These are phyloP conservation scores for Aristolochia californica DNA, from an alignment of 164 flowering plant species.

Conservation along the genomic window DNA sequence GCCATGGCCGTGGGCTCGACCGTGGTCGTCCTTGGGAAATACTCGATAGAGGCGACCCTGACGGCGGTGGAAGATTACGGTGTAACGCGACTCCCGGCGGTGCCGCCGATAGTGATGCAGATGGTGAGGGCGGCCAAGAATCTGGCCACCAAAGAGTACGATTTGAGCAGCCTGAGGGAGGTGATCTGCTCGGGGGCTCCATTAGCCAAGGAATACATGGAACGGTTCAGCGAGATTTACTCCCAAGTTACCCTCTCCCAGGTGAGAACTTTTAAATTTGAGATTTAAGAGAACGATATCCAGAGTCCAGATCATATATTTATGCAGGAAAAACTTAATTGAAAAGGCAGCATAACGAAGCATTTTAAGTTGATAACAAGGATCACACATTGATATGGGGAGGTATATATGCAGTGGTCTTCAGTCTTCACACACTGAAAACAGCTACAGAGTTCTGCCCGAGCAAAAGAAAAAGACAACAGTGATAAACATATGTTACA, in stretches of 20 bases:
- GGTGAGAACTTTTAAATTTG: slow-evolving; percentile 9
- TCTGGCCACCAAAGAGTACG: too few species aligned
- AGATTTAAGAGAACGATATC: too few species aligned
- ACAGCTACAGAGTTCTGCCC: too few species aligned
- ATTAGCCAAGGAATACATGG: slow-evolving; percentile 15
- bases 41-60: slow-evolving; percentile 15
- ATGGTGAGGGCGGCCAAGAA: slow-evolving; percentile 10
- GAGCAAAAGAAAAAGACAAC: too few species aligned
- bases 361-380: too few species aligned
- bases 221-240: slow-evolving; percentile 13
- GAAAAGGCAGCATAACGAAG: too few species aligned
- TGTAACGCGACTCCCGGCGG: slow-evolving; percentile 24
- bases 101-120: slow-evolving; percentile 23
- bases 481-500: too few species aligned
- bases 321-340: too few species aligned
- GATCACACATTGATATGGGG: too few species aligned
- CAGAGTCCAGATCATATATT: too few species aligned
- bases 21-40: slow-evolving; percentile 14
- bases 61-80: slow-evolving; percentile 13
- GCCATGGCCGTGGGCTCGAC: slow-evolving; percentile 14
- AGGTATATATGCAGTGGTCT: too few species aligned
- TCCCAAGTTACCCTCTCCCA: slow-evolving; percentile 18
- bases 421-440: too few species aligned
- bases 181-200: slow-evolving; percentile 26
- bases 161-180: slow-evolving; percentile 16